Conservation (phyloP, 2,329 filamentous ascomycete genomes). For the Curvularia spicifera region DNA sequence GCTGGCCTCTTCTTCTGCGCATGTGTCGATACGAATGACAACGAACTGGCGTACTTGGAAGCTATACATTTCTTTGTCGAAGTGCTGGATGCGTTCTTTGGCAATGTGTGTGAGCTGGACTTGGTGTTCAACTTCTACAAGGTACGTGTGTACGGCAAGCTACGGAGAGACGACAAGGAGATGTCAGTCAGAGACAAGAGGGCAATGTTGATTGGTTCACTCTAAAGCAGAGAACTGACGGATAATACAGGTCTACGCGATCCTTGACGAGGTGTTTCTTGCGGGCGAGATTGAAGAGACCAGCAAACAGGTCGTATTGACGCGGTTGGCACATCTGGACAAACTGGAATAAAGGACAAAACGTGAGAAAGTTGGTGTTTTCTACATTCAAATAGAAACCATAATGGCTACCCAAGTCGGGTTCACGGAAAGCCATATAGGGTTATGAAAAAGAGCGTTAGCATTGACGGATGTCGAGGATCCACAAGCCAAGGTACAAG, state of each 20-base stretch:
- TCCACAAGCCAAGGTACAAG: neutral
- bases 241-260: constrained; percentile 79
- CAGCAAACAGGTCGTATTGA: constrained; percentile 96
- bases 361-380: neutral
- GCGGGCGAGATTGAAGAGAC: constrained; percentile 99
- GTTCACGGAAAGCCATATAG: neutral
- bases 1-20: constrained; percentile 99
- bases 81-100: constrained; percentile 97
- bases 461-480: neutral
- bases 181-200: too few species aligned
- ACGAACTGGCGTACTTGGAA: constrained; percentile 94
- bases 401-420: neutral
- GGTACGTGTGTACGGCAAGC: constrained; percentile 49
- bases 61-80: constrained; percentile 99
- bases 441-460: neutral
- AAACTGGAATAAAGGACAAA: constrained; percentile 76
- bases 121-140: constrained; percentile 78
- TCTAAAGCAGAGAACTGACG: constrained; percentile 19
- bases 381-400: neutral
- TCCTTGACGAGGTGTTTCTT: constrained; percentile 96
- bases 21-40: constrained; percentile 98
- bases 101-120: constrained; percentile 98
- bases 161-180: neutral
- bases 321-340: constrained; percentile 90
- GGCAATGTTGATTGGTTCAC: neutral